phyloP scores from a whole-genome alignment of 345 rosid species.

The Sonneratia alba region DNA sequence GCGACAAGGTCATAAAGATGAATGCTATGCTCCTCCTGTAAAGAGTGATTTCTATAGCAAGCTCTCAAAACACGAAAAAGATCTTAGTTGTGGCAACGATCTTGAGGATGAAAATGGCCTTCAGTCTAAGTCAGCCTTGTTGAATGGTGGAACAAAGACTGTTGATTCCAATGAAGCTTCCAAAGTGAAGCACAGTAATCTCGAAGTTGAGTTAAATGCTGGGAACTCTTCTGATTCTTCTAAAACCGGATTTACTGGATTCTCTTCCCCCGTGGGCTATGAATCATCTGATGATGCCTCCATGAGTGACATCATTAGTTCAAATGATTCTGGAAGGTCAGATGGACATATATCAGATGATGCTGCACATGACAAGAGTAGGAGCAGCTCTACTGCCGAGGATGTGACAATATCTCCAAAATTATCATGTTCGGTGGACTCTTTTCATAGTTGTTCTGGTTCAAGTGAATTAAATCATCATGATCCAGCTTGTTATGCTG shows the following conservation, averaged over 20 bases:
- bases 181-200: conserved; percentile 17
- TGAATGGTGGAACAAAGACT: not conserved
- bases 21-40: conserved; percentile 51
- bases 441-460: conserved; percentile 33
- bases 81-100: conserved; percentile 7
- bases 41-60: conserved; percentile 24
- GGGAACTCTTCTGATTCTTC: conserved; percentile 47
- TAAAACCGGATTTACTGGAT: conserved; percentile 65
- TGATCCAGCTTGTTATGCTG: conserved; percentile 17
- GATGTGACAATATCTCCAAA: conserved; percentile 51
- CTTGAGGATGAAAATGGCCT: conserved; percentile 21
- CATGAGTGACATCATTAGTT: conserved; percentile 46
- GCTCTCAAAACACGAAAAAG: conserved; percentile 21
- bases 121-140: conserved; percentile 18
- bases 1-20: conserved; percentile 95
- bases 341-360: conserved; percentile 29
- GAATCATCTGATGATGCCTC: conserved; percentile 74
- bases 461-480: conserved; percentile 18
- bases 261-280: conserved; percentile 34
- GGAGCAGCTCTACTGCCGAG: conserved; percentile 21
- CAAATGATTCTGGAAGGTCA: conserved; percentile 48
- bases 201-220: conserved; percentile 25
- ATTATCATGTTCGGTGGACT: conserved; percentile 55
- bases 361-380: conserved; percentile 20
- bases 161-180: conserved; percentile 25